These are phyloP conservation scores for Lachancea thermotolerans DNA, from an alignment of 805 yeast species.

Conservation along the genomic window DNA sequence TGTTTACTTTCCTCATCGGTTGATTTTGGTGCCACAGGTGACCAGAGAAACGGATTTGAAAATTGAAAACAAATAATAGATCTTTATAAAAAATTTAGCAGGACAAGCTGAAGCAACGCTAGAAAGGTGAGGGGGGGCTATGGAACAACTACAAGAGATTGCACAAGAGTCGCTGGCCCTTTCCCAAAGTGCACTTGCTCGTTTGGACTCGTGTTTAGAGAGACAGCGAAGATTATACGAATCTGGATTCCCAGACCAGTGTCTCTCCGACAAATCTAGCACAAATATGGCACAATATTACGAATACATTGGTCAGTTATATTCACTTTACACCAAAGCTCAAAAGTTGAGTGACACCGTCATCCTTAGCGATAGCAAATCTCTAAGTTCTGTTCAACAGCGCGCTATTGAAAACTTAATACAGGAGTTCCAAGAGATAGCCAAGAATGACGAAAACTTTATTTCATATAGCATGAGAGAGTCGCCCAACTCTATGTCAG, in stretches of 20 bases:
- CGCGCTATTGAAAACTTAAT: neutral
- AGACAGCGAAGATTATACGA: conserved; percentile 15
- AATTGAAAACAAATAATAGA: too few species aligned
- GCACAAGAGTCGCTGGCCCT: conserved; percentile 22
- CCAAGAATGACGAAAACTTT: neutral
- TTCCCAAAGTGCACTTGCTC: conserved; percentile 28
- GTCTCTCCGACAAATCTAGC: conserved; percentile 2
- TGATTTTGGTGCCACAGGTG: too few species aligned
- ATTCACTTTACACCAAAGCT: conserved; percentile 22
- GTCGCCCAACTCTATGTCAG: conserved; percentile 18
- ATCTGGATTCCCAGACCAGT: neutral
- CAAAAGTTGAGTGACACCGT: conserved; percentile 17
- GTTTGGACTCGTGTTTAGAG: conserved; percentile 26
- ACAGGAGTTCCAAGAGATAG: neutral
- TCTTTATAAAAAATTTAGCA: too few species aligned
- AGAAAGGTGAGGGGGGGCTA: neutral
- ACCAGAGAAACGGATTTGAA: too few species aligned
- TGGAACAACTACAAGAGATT: conserved; percentile 18
- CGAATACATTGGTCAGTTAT: conserved; percentile 23
- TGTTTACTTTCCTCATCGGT: too few species aligned
- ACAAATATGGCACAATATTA: conserved; percentile 14
- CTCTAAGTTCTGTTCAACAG: neutral
- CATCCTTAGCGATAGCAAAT: neutral
- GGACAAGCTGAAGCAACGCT: too few species aligned
- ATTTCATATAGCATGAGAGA: neutral